Evolutionary conservation across 2,329 filamentous ascomycete species (phyloP).

Genomic region (Trichophyton equinum): DNA sequence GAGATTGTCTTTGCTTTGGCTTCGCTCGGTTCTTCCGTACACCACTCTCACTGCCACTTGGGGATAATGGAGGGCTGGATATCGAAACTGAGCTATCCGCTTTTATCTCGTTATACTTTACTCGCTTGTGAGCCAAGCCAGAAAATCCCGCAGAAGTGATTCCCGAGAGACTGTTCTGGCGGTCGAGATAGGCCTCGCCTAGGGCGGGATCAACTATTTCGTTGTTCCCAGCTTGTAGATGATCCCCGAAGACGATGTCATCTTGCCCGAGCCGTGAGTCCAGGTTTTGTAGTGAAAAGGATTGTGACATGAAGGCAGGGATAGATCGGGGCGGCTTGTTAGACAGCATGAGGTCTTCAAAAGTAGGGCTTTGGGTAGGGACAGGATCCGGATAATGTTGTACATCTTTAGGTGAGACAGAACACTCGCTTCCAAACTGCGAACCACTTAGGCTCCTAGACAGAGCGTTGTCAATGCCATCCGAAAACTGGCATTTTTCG

Average conservation of each 20-base stretch:
- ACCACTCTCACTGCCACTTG: not conserved
- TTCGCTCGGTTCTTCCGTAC: not conserved
- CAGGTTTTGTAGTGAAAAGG: not conserved
- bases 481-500: slow-evolving; percentile 8
- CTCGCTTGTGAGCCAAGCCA: not conserved
- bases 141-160: not conserved
- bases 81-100: not conserved
- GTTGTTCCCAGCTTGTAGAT: not conserved
- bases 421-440: slow-evolving; percentile 13
- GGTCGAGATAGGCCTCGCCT: not conserved
- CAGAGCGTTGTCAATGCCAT: slow-evolving; percentile 4
- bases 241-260: not conserved
- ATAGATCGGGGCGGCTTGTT: not conserved
- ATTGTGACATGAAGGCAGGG: not conserved
- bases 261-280: not conserved
- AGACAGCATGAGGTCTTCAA: not conserved
- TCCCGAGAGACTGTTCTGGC: not conserved
- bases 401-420: slow-evolving; percentile 14
- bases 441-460: slow-evolving; percentile 8
- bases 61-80: not conserved
- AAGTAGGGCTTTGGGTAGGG: slow-evolving; percentile 10
- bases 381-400: slow-evolving; percentile 18
- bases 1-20: not conserved
- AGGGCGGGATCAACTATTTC: not conserved
- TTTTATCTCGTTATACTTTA: not conserved